Percentiles rank a stretch among this genome's conserved stretches.
phyloP scores from a whole-genome alignment of 345 rosid genomes.

The Luvunga scandens region DNA sequence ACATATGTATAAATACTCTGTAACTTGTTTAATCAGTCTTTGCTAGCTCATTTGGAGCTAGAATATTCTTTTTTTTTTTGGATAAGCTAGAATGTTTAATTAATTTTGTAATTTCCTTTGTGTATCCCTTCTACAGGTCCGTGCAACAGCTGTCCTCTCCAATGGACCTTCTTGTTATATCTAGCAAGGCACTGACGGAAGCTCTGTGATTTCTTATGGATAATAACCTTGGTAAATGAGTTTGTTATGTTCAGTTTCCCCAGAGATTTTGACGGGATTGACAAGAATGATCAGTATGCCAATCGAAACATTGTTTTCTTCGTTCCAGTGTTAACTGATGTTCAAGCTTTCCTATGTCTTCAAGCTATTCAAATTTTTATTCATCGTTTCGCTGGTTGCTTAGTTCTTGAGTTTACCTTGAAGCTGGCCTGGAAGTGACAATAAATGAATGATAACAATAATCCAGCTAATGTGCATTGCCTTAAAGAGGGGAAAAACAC shows the following conservation, averaged over 20 bases:
- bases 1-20: too few species aligned
- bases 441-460: background rate
- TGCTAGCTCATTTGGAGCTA: too few species aligned
- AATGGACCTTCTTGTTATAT: too few species aligned
- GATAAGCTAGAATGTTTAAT: too few species aligned
- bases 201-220: conserved; percentile 36
- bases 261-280: conserved; percentile 20
- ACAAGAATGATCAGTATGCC: conserved; percentile 20
- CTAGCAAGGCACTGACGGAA: conserved; percentile 10
- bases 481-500: too few species aligned
- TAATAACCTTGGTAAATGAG: conserved; percentile 20
- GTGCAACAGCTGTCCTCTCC: too few species aligned
- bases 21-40: too few species aligned
- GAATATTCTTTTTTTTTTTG: too few species aligned
- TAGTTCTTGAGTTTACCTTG: background rate
- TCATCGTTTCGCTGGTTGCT: background rate
- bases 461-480: background rate
- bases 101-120: too few species aligned
- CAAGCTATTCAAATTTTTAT: conserved; percentile 5
- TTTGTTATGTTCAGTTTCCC: conserved; percentile 32
- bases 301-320: conserved; percentile 8
- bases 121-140: too few species aligned
- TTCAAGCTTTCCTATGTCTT: conserved; percentile 14
- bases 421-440: background rate
- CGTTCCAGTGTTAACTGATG: too few species aligned